Base-by-base conservation (phyloP, 139 green algal genomes). In the Bryopsis sp. region DNA sequence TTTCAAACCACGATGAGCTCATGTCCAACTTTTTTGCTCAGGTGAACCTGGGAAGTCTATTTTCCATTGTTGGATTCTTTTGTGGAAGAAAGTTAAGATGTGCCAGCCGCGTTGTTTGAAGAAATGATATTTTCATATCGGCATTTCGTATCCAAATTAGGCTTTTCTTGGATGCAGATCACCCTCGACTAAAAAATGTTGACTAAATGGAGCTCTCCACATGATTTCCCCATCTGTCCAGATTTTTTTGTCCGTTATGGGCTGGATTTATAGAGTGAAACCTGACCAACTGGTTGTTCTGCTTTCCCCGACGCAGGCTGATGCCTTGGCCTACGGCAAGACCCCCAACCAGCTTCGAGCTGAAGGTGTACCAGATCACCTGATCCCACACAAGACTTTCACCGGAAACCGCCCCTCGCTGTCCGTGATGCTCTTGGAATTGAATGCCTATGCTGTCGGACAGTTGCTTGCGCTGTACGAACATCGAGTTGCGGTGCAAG, bases 1-100 rank as follows among this genome's bases (percentile, higher is more conserved):
- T 98, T 36, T 93, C 82, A 74, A 98, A 96, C 83, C 95, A 99
- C 77, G 95, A 99, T 68, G 95, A 99, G 87, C 85, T 99, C 33
- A 98, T 99, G 91, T 97, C 88, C 90, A 99, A 99, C 86, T 99
- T 99, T 84, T 99, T 99, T 74, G 95, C 95, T 2, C 90, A 95
- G 80, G 82, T 71, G 5, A 35, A 24, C 7, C 26, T 38, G 22
- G 31, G 15, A 19, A 54, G 19, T 26, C 43, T 54, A 26, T 54
- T 19, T 26, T 54, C 43, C 43, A 54, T 11, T 54, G n/a, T n/a
- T n/a, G n/a, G n/a, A n/a, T n/a, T n/a, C n/a, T n/a, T n/a, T n/a
- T n/a, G n/a, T n/a, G n/a, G n/a, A n/a, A n/a, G n/a, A n/a, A n/a
- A n/a, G n/a, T n/a, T n/a, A n/a, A n/a, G n/a, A n/a, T n/a, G n/a